Percentiles rank a stretch among this genome's conserved stretches.
Conservation (phyloP, 345 rosid genomes). For the Orychophragmus violaceus region DNA sequence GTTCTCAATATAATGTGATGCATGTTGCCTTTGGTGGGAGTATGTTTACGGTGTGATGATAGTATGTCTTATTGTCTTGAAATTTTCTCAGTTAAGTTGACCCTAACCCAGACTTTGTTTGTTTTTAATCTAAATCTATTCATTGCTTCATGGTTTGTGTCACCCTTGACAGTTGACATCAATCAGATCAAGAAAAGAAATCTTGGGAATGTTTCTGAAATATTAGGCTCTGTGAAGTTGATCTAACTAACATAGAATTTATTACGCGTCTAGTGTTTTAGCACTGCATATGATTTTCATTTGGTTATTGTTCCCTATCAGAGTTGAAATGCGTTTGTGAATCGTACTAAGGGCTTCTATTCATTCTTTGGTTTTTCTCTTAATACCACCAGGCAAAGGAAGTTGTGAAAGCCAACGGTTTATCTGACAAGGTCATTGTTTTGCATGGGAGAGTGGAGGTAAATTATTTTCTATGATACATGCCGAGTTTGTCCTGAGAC, state of each 20-base stretch:
- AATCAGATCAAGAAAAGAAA: not conserved
- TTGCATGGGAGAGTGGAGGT: conserved; percentile 98
- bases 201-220: not conserved
- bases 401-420: conserved; percentile 91
- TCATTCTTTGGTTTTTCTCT: not conserved
- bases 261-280: not conserved
- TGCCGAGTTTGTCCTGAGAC: not conserved
- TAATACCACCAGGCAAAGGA: conserved; percentile 68
- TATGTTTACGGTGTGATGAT: not conserved
- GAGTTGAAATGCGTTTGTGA: not conserved
- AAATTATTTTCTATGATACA: conserved; percentile 14
- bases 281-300: conserved; percentile 11
- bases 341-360: not conserved
- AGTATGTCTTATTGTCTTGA: not conserved
- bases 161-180: conserved; percentile 5
- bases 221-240: not conserved
- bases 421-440: conserved; percentile 74
- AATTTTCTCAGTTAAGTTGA: not conserved
- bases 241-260: not conserved
- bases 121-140: not conserved
- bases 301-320: not conserved
- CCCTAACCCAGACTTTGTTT: not conserved
- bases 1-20: not conserved
- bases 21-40: not conserved
- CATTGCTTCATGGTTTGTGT: not conserved